Evolutionary conservation across 495 filamentous ascomycete species (phyloP).

Genomic region (Lindgomyces ingoldianus): DNA sequence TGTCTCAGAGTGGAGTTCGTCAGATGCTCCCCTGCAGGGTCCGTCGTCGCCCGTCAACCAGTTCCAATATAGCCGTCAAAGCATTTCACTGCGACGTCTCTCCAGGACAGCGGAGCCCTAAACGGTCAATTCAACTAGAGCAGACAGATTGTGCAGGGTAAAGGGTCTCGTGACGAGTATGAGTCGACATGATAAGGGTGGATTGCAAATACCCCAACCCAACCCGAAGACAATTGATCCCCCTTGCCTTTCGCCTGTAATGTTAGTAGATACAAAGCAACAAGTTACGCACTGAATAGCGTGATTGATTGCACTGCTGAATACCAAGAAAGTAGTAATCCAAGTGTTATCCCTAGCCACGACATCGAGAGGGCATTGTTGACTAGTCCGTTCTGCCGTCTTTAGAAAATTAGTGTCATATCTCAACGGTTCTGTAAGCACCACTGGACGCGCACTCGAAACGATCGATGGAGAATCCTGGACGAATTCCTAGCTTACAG

Average conservation of each 20-base stretch:
- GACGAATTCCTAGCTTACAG: background rate
- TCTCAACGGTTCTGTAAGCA: background rate
- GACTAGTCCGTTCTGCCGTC: no score
- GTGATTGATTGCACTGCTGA: no score
- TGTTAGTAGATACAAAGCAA: no score
- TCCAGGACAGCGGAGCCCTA: background rate
- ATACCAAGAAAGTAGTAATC: no score
- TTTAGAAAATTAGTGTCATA: no score
- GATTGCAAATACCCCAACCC: no score
- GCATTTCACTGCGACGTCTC: background rate
- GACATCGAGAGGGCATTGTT: no score
- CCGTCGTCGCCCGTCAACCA: background rate
- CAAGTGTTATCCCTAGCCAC: no score
- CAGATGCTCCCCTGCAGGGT: slow-evolving; percentile 33
- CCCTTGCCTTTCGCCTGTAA: no score
- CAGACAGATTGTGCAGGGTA: background rate
- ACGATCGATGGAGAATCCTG: slow-evolving; percentile 4
- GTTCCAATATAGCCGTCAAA: background rate
- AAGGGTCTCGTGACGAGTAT: background rate
- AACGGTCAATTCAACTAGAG: background rate
- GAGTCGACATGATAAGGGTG: no score
- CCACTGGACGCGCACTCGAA: slow-evolving; percentile 6
- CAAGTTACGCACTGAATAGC: no score
- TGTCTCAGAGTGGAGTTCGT: slow-evolving; percentile 33
- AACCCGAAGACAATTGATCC: no score